These are phyloP conservation scores for Anthoceros angustus DNA, from an alignment of 225 moss, liverwort and hornwort genomes.

Conservation along the genomic window DNA sequence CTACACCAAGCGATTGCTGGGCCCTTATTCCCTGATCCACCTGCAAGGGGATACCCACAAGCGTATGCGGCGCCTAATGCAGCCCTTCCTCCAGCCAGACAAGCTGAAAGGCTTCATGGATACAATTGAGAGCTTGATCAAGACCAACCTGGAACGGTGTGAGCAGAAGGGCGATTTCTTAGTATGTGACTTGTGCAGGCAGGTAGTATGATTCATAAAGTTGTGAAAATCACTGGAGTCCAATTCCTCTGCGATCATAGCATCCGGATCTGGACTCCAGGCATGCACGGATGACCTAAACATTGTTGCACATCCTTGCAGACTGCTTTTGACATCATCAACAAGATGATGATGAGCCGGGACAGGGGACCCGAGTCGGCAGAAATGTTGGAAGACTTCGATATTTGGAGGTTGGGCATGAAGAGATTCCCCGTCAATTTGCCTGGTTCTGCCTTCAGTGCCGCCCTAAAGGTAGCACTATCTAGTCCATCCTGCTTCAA, in stretches of 20 bases:
- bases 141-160: neutral
- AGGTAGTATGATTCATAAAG: neutral
- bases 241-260: neutral
- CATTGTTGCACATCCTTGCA: neutral
- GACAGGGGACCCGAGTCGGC: neutral
- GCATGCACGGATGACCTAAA: neutral
- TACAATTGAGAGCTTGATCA: neutral
- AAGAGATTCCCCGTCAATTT: neutral
- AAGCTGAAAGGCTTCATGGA: neutral
- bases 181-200: neutral
- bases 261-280: too few relatives aligned
- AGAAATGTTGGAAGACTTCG: neutral
- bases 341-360: neutral
- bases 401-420: neutral
- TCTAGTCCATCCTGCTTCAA: neutral
- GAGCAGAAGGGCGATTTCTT: neutral
- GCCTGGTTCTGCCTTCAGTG: neutral
- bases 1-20: neutral
- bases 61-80: neutral
- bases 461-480: neutral
- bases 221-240: neutral
- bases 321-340: constrained; percentile 2
- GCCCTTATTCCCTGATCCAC: neutral
- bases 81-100: neutral
- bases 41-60: neutral